A percentile compares a stretch with the other conserved stretches of the same genome.
phyloP scores from a whole-genome alignment of 106 monocot species.

The Dendrobium nobile region DNA sequence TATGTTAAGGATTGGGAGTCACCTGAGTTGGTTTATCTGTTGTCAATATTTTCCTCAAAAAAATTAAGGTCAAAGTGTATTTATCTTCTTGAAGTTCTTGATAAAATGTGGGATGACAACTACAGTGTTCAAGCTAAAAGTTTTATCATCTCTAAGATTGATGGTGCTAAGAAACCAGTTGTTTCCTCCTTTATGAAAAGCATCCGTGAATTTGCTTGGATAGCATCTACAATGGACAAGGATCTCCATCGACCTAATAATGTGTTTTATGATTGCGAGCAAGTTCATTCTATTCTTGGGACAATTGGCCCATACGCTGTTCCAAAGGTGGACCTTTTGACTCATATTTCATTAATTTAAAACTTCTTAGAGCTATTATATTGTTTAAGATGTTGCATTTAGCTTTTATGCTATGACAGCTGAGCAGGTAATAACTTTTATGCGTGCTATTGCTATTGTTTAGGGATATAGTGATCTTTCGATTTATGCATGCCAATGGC shows the following conservation, averaged over 20 bases:
- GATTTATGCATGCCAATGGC: neutral
- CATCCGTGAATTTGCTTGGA: constrained; percentile 53
- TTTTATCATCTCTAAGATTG: constrained; percentile 10
- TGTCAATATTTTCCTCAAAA: constrained; percentile 60
- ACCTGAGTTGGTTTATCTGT: constrained; percentile 54
- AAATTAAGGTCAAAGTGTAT: constrained; percentile 52
- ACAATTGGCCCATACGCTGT: constrained; percentile 67
- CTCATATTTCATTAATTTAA: neutral
- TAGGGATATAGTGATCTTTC: neutral
- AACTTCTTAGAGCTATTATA: neutral
- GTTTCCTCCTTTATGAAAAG: constrained; percentile 64
- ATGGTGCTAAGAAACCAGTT: constrained; percentile 14
- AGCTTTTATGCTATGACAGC: neutral
- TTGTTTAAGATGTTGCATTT: neutral
- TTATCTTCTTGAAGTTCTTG: constrained; percentile 89
- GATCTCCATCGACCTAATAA: constrained; percentile 70
- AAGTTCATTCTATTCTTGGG: constrained; percentile 68
- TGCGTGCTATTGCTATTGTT: neutral
- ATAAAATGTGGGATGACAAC: constrained; percentile 86
- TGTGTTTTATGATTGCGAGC: constrained; percentile 70
- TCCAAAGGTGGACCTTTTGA: constrained; percentile 50
- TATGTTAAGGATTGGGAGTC: constrained; percentile 82
- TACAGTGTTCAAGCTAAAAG: constrained; percentile 39
- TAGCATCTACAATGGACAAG: constrained; percentile 54
- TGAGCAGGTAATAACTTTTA: neutral